These are phyloP conservation scores for Penicillium digitatum DNA, from an alignment of 2,329 filamentous ascomycete species.

Conservation along the genomic window DNA sequence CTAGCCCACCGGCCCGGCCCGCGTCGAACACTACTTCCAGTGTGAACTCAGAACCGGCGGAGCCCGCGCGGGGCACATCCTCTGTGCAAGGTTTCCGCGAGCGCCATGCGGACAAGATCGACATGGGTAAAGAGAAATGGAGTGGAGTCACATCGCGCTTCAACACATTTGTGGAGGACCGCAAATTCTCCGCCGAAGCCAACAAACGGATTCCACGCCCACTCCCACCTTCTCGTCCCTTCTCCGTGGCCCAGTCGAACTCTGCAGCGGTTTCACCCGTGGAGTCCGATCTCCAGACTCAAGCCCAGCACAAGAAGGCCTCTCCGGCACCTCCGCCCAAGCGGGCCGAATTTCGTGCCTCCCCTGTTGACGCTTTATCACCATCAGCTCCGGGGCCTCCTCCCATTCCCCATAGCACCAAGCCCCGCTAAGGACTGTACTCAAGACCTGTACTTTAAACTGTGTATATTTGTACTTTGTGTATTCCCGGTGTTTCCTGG, in stretches of 20 bases:
- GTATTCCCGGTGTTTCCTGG: neutral
- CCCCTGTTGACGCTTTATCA: conserved; percentile 25
- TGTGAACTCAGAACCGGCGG: conserved; percentile 18
- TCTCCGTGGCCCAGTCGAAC: conserved; percentile 11
- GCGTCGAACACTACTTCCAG: neutral
- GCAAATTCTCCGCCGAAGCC: conserved; percentile 28
- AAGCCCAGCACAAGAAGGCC: conserved; percentile 45
- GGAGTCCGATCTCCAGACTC: conserved; percentile 22
- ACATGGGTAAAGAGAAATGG: conserved; percentile 56
- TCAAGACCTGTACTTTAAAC: conserved; percentile 17
- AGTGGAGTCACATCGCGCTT: conserved; percentile 44
- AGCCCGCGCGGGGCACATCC: conserved; percentile 12
- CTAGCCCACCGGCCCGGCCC: conserved; percentile 1
- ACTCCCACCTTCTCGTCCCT: conserved; percentile 20
- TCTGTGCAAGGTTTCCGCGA: conserved; percentile 58
- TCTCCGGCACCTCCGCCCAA: conserved; percentile 55
- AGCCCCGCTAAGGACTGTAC: conserved; percentile 46
- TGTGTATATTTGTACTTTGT: neutral
- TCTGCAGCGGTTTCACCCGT: conserved; percentile 25
- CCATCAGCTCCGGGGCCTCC: conserved; percentile 43
- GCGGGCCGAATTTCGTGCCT: conserved; percentile 48
- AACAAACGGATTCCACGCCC: conserved; percentile 28
- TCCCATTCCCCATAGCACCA: conserved; percentile 56
- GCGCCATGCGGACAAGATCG: conserved; percentile 64
- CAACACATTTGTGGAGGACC: conserved; percentile 46